Evolutionary conservation across 768 basidiomycete species (phyloP).

Genomic region (Suillus placidus): DNA sequence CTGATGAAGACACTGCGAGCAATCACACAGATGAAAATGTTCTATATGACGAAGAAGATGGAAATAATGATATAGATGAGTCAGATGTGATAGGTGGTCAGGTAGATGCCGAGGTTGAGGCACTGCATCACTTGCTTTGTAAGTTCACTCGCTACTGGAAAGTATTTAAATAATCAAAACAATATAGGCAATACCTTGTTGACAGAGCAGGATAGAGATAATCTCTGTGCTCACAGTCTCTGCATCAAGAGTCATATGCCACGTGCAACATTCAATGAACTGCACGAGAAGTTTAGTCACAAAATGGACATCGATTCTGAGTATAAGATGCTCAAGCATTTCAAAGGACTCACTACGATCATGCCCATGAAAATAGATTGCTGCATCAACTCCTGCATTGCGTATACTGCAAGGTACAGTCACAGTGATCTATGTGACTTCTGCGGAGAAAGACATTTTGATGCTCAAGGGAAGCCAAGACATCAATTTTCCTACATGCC

Average conservation of each 20-base stretch:
- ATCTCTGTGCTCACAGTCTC: neutral
- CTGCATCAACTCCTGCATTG: conserved; percentile 6
- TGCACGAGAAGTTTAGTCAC: neutral
- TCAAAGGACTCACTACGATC: neutral
- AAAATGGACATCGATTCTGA: conserved; percentile 1
- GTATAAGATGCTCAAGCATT: neutral
- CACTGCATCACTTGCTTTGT: neutral
- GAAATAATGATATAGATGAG: neutral
- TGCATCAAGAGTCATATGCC: neutral
- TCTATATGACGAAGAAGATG: neutral
- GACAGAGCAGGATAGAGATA: neutral
- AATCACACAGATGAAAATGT: neutral
- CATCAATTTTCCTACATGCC: conserved; percentile 41
- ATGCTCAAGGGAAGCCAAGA: neutral
- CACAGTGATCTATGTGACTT: conserved; percentile 4
- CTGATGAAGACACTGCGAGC: neutral
- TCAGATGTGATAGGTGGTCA: neutral
- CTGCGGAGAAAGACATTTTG: neutral
- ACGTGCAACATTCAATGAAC: neutral
- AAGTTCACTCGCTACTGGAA: neutral
- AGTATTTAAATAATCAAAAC: neutral
- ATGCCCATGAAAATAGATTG: neutral
- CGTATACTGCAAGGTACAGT: conserved; percentile 5
- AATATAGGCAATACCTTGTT: neutral
- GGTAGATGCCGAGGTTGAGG: neutral